Conservation (phyloP, 768 basidiomycete genomes). For the Trametes gibbosa region DNA sequence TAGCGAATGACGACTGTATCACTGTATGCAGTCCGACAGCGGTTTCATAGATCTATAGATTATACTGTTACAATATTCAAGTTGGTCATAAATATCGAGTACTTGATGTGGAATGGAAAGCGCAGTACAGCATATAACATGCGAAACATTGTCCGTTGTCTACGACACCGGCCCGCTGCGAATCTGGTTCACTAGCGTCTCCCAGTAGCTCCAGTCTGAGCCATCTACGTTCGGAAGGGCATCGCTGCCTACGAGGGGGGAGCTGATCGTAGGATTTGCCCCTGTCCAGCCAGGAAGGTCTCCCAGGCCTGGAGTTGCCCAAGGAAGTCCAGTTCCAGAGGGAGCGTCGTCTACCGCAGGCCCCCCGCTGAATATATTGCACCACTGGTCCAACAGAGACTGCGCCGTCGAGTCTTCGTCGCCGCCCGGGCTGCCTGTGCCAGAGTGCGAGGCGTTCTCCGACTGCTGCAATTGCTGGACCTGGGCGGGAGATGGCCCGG, state of each 20-base stretch:
- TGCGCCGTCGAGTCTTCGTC: conserved; percentile 78
- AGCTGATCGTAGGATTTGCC: conserved; percentile 2
- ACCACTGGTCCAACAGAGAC: conserved; percentile 81
- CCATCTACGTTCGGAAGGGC: conserved; percentile 53
- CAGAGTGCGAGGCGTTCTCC: conserved; percentile 53
- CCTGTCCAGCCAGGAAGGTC: conserved; percentile 63
- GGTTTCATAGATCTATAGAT: too few species aligned
- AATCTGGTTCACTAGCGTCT: conserved; percentile 63
- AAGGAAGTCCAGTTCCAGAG: conserved; percentile 40
- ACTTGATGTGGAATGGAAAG: neutral
- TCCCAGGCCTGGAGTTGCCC: conserved; percentile 56
- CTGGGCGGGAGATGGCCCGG: conserved; percentile 37
- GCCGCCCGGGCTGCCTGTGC: conserved; percentile 61
- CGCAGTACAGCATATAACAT: neutral
- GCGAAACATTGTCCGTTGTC: neutral
- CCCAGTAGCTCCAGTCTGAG: conserved; percentile 80
- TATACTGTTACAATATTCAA: too few species aligned
- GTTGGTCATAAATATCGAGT: neutral
- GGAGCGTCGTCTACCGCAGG: conserved; percentile 38
- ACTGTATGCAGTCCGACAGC: too few species aligned
- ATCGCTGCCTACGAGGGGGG: conserved; percentile 43
- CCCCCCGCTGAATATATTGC: conserved; percentile 71
- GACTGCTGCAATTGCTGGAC: conserved; percentile 61
- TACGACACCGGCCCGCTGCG: conserved; percentile 35
- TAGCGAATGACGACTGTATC: too few species aligned